Evolutionary conservation across 805 yeast species (phyloP).

Genomic region (Suhomyces prunicola): DNA sequence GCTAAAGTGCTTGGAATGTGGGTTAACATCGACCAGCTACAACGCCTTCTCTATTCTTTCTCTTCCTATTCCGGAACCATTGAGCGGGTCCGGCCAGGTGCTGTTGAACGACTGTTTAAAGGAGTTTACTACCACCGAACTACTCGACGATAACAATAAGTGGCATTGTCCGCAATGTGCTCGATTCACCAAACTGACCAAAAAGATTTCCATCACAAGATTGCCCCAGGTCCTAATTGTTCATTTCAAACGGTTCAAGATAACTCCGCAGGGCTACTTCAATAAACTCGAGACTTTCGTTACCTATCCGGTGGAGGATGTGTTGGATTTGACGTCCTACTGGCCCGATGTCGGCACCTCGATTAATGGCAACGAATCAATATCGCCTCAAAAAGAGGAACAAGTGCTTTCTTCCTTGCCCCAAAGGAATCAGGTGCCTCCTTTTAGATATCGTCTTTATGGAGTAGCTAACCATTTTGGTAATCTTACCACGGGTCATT

Average conservation of each 20-base stretch:
- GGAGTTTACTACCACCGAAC: slow-evolving; percentile 72
- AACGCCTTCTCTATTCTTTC: slow-evolving; percentile 78
- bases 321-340: slow-evolving; percentile 61
- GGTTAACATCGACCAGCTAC: slow-evolving; percentile 77
- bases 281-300: slow-evolving; percentile 65
- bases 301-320: slow-evolving; percentile 56
- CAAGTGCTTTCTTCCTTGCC: slow-evolving; percentile 51
- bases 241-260: slow-evolving; percentile 78
- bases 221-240: slow-evolving; percentile 77
- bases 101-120: slow-evolving; percentile 65
- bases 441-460: slow-evolving; percentile 71
- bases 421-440: slow-evolving; percentile 69
- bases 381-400: slow-evolving; percentile 42
- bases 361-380: slow-evolving; percentile 12
- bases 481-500: slow-evolving; percentile 81
- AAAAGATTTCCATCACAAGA: slow-evolving; percentile 69
- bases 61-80: slow-evolving; percentile 66
- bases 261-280: slow-evolving; percentile 42
- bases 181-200: slow-evolving; percentile 57
- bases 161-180: slow-evolving; percentile 85
- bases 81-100: slow-evolving; percentile 19
- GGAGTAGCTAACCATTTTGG: slow-evolving; percentile 88
- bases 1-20: slow-evolving; percentile 69
- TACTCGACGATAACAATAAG: slow-evolving; percentile 70
- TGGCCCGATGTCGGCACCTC: slow-evolving; percentile 58